Base-by-base conservation (phyloP, 2,329 filamentous ascomycete genomes). In the Colletotrichum sp. region DNA sequence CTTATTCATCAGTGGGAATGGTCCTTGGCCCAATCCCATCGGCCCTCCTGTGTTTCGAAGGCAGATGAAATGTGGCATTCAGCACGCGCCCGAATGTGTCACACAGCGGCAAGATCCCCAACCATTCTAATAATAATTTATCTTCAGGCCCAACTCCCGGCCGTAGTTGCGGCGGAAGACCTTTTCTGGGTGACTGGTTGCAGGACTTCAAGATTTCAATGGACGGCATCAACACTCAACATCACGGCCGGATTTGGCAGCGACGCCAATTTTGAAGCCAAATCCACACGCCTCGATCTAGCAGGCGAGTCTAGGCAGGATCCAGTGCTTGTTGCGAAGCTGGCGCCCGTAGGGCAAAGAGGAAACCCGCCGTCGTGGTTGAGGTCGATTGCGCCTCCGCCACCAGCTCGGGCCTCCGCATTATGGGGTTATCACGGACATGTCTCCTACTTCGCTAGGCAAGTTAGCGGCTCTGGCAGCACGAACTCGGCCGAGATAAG, bases 321-420 rank as follows among this genome's bases (percentile, higher is more conserved):
- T 73, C 1, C 30, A 59, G 70, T 59, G 27, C 44, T 22, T 32
- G 16, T 64, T 68, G 72, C 72, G 63, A 73, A 52, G 25, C 28
- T 48, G 44, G 64, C 22, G 57, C 32, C 16, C 25, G 19, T 59
- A 57, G 59, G 70, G 70, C 64, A n/a, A 39, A 65, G 59, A 25
- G n/a, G 28, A 75, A 60, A 57, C 64, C 70, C 70, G 25, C 70
- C 73, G 65, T 68, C 64, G 25, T 34, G 64, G 64, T 75, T 60
- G 27, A 64, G 34, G 57, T 57, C 34, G 28, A 52, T 60, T 6
- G 44, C 73, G 48, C 32, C 44, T 44, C 32, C 64, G 61, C 67
- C 61, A 67, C 44, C 6, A 28, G n/a, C 7, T 8, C 34, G 34
- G 32, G 39, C n/a, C 30, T 59, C 44, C 57, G 32, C 71, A 64